Evolutionary conservation across 345 rosid species (phyloP), one percentile per base, ranked within the genome.

Genomic region (Lepidium aucheri): DNA sequence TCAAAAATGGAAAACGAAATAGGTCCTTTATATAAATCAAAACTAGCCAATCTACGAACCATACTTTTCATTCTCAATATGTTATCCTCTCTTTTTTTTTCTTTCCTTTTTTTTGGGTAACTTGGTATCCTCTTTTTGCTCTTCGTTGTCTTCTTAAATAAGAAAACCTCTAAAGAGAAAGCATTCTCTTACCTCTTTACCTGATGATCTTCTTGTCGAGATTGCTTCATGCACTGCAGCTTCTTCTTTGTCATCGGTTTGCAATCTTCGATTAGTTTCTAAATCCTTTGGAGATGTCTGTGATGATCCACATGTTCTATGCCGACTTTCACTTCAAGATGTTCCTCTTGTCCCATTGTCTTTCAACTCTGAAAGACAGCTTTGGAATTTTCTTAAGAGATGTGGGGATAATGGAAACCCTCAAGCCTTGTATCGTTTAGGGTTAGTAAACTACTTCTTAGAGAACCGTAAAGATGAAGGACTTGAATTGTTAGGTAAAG

Each of bases 371-470:
- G 8, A 17, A 63, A 36, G 13, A 3, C 26, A 24, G 3, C 45
- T 62, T 35, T 30, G 38, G 3, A 65, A 47, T 0, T 61, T 74
- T 30, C 4, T 53, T 28, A 30, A 47, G 11, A 55, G 44, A 34
- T 74, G 64, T 56, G 5, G 52, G 0, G 41, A 26, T 17, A 61
- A 5, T 14, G 69, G 77, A 53, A 74, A 74, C 22, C 57, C 59
- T 0, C 65, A 68, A 50, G 77, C 74, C 6, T 46, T 74, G 52
- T 67, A 28, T 16, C 57, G 45, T 24, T 24, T 24, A 4, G 26
- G 26, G 26, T 24, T 24, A 3, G 3, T 24, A 24, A 24, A 4
- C 26, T 24, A 24, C 26, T 24, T 24, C 3, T 3, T 24, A 24
- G 26, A 24, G 3, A 24, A 24, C 26, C 26, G 26, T 24, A 24